Conservation (phyloP, 2,329 filamentous ascomycete species). For the Aschersonia sp. region DNA sequence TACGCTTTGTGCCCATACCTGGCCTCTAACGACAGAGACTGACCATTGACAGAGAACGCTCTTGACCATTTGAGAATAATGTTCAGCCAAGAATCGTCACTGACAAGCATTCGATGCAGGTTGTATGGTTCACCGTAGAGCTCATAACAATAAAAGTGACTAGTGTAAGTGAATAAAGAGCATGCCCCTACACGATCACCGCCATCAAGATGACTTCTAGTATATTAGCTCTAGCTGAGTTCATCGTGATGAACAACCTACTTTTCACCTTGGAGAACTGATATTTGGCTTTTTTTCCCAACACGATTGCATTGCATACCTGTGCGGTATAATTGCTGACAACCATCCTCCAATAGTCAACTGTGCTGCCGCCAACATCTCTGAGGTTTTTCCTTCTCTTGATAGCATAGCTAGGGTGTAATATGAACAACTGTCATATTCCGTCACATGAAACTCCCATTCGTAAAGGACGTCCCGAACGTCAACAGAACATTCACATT, state of each 20-base stretch:
- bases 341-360: background rate
- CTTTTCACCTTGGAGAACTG: constrained; percentile 50
- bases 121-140: background rate
- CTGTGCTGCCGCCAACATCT: background rate
- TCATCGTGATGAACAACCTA: constrained; percentile 37
- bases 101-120: background rate
- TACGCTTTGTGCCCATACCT: background rate
- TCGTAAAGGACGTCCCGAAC: too few relatives aligned
- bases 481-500: background rate
- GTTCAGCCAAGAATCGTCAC: background rate
- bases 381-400: too few relatives aligned
- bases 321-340: background rate
- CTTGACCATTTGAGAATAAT: background rate
- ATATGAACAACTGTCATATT: too few relatives aligned
- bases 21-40: too few relatives aligned
- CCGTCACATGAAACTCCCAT: too few relatives aligned
- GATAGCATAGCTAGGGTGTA: too few relatives aligned
- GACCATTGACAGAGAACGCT: too few relatives aligned
- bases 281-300: constrained; percentile 12
- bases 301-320: background rate
- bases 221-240: constrained; percentile 37
- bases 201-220: constrained; percentile 34
- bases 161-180: background rate
- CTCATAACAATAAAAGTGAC: background rate
- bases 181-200: background rate